These are phyloP conservation scores for Acanthamoeba triangularis DNA, from an alignment of 208 protist species.

Conservation along the genomic window DNA sequence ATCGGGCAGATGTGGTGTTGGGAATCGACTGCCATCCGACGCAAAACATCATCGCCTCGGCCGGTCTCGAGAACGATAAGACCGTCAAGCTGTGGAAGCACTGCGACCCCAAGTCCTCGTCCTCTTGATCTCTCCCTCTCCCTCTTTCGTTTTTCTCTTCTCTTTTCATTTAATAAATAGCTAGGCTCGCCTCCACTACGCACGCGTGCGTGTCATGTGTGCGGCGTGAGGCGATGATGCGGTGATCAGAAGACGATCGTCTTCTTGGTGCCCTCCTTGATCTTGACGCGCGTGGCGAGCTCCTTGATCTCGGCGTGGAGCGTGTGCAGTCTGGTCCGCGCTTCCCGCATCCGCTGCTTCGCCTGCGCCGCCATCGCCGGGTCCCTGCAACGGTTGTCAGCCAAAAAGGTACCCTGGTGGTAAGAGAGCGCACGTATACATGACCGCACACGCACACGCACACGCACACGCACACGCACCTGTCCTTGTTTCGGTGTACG, in stretches of 20 bases:
- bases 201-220: too few species aligned
- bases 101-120: constrained; percentile 35
- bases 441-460: background rate
- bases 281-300: constrained; percentile 18
- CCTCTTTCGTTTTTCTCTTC: background rate
- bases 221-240: too few species aligned
- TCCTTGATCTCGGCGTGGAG: constrained; percentile 35
- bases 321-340: background rate
- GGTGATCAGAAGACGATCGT: background rate
- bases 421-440: background rate
- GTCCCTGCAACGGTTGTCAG: too few species aligned
- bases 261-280: constrained; percentile 61
- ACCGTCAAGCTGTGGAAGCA: constrained; percentile 76
- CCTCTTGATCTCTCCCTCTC: background rate
- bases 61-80: constrained; percentile 85
- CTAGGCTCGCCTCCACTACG: too few species aligned
- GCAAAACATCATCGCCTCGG: constrained; percentile 90
- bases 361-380: background rate
- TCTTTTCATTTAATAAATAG: too few species aligned
- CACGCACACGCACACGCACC: background rate
- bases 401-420: background rate
- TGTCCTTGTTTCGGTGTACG: background rate
- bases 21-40: constrained; percentile 88
- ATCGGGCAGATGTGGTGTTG: constrained; percentile 86
- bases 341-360: background rate